Evolutionary conservation across 768 basidiomycete genomes (phyloP).

Genomic region (Ramaria rubella): DNA sequence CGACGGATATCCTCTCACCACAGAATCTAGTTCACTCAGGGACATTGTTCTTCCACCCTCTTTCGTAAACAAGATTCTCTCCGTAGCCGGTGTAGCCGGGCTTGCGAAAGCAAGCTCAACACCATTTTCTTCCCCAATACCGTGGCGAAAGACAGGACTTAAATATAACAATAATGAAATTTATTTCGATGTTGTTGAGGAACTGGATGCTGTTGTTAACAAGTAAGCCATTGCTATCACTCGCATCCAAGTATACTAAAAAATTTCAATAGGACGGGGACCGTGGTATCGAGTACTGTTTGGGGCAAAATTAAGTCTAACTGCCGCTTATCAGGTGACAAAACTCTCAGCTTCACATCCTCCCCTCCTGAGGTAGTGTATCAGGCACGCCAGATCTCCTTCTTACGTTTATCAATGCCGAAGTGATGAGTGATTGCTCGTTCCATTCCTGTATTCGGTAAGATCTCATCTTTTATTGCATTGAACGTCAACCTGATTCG

Average conservation of each 20-base stretch:
- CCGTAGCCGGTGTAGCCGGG: constrained; percentile 46
- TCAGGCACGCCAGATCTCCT: constrained; percentile 85
- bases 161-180: constrained; percentile 86
- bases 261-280: constrained; percentile 13
- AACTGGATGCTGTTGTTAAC: constrained; percentile 71
- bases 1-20: constrained; percentile 86
- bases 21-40: constrained; percentile 79
- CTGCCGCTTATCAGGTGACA: constrained; percentile 23
- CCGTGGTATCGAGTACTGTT: constrained; percentile 14
- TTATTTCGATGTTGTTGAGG: constrained; percentile 85
- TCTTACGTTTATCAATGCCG: constrained; percentile 69
- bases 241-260: neutral
- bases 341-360: neutral
- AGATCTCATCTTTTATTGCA: constrained; percentile 18
- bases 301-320: constrained; percentile 19
- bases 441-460: constrained; percentile 94
- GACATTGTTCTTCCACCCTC: constrained; percentile 94
- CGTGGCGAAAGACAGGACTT: constrained; percentile 84
- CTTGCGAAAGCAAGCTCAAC: constrained; percentile 31
- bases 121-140: constrained; percentile 83
- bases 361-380: constrained; percentile 1
- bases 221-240: constrained; percentile 40
- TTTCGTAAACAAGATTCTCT: constrained; percentile 63
- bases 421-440: constrained; percentile 66
- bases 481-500: neutral